These are phyloP conservation scores for Penicillium sclerotiorum DNA, from an alignment of 2,329 filamentous ascomycete genomes.

Conservation along the genomic window DNA sequence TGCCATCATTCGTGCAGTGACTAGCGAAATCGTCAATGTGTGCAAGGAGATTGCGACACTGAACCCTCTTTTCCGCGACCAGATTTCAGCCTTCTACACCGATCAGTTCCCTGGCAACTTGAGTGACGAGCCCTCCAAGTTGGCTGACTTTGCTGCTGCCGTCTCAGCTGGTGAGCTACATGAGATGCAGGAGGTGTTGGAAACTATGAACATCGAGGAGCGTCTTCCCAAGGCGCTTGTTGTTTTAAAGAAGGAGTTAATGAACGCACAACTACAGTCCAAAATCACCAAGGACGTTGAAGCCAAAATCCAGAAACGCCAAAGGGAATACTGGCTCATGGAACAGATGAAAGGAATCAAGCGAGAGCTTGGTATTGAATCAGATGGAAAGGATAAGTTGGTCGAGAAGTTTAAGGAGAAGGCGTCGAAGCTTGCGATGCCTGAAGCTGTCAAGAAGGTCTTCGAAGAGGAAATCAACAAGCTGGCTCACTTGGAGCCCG, in stretches of 20 bases:
- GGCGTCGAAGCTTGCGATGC: constrained; percentile 91
- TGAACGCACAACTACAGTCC: constrained; percentile 95
- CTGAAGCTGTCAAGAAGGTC: constrained; percentile 92
- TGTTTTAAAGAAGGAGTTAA: constrained; percentile 95
- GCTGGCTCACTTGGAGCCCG: constrained; percentile 89
- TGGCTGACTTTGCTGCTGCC: constrained; percentile 95
- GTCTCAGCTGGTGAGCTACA: constrained; percentile 91
- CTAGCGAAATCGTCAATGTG: constrained; percentile 97
- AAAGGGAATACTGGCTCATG: constrained; percentile 98
- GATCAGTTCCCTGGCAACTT: constrained; percentile 94
- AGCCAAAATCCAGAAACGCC: constrained; percentile 93
- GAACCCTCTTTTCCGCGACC: constrained; percentile 93
- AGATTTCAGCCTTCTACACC: constrained; percentile 96
- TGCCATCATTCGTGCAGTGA: constrained; percentile 84
- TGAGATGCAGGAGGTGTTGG: constrained; percentile 89
- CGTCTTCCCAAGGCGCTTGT: constrained; percentile 88
- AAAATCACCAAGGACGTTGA: constrained; percentile 99
- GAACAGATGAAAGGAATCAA: constrained; percentile 99
- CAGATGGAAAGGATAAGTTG: constrained; percentile 96
- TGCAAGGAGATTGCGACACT: constrained; percentile 96
- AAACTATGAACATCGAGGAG: constrained; percentile 87
- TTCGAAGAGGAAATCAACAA: constrained; percentile 99
- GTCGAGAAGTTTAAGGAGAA: constrained; percentile 98
- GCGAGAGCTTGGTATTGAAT: constrained; percentile 92
- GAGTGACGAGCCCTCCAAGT: constrained; percentile 88